A percentile compares a stretch with the other conserved stretches of the same genome.
These are phyloP conservation scores for Xenosphaeropsis pyriputrescens DNA, from an alignment of 2,329 filamentous ascomycete genomes.

Conservation along the genomic window DNA sequence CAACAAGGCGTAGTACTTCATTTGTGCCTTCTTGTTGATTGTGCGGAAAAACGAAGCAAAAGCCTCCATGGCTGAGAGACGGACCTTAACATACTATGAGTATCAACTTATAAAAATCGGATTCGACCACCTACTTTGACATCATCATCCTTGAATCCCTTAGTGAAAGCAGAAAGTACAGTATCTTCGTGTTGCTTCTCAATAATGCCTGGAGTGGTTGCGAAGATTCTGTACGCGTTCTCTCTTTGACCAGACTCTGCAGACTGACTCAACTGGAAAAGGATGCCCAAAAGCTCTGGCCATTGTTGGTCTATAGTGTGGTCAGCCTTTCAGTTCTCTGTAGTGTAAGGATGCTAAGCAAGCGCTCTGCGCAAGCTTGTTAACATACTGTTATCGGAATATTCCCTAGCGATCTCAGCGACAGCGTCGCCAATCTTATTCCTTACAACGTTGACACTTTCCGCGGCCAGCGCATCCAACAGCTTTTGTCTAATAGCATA, in stretches of 20 bases:
- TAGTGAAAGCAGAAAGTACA: slow-evolving; percentile 78
- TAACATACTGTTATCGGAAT: slow-evolving; percentile 72
- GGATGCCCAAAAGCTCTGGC: slow-evolving; percentile 72
- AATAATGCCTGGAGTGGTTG: slow-evolving; percentile 88
- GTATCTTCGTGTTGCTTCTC: slow-evolving; percentile 88
- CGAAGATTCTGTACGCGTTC: slow-evolving; percentile 87
- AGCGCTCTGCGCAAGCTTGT: not conserved
- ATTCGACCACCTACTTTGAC: slow-evolving; percentile 42
- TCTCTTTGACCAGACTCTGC: slow-evolving; percentile 73
- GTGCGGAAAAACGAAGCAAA: slow-evolving; percentile 94
- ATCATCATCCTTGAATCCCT: slow-evolving; percentile 81
- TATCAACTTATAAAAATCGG: not conserved
- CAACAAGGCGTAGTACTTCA: slow-evolving; percentile 76
- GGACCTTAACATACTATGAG: slow-evolving; percentile 40
- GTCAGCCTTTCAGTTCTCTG: slow-evolving; percentile 4
- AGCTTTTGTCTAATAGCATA: slow-evolving; percentile 72
- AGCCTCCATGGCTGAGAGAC: slow-evolving; percentile 87
- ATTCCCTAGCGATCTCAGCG: slow-evolving; percentile 88
- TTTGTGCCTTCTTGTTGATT: slow-evolving; percentile 73
- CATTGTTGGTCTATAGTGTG: slow-evolving; percentile 55
- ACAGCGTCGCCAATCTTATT: slow-evolving; percentile 98
- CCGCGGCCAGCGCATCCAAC: slow-evolving; percentile 59
- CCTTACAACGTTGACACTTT: slow-evolving; percentile 60
- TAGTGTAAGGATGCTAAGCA: too few relatives aligned
- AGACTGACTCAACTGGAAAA: slow-evolving; percentile 87